Evolutionary conservation across 2,329 filamentous ascomycete genomes (phyloP), one percentile per base, ranked within the genome.

Genomic region (Cordyceps javanica): DNA sequence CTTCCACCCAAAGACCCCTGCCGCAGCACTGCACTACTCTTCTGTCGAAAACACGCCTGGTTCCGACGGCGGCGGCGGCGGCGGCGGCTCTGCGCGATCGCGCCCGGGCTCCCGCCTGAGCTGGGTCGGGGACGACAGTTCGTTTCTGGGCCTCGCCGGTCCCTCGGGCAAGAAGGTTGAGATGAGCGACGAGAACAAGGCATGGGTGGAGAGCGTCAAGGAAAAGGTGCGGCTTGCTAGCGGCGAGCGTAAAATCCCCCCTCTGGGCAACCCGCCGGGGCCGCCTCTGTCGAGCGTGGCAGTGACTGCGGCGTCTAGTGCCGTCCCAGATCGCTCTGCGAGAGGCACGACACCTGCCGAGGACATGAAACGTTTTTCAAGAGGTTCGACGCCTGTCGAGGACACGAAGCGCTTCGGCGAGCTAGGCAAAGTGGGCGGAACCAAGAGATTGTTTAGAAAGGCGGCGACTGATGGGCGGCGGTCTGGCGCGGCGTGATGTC

Each of bases 181-280:
- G 67, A 88, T 85, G 73, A 89, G 85, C 57, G 84, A 86, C 57
- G 86, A 91, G 71, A 90, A 87, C 67, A 79, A 84, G 59, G 85
- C 86, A 39, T 94, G 90, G 90, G 88, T 94, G 10, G 87, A 92
- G 70, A 89, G 85, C 61, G 88, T 94, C 75, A 87, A 91, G 73
- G 87, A 90, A 66, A 88, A 90, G 67, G 90, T 91, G 41, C 82
- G 87, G 59, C 79, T 85, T 48, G 88, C 85, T 60, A 89, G 86
- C 66, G 82, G 82, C 57, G 85, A 85, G 68, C 73, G 72, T 49
- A 72, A 71, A 52, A 61, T 69, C 21, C 55, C 55, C 14, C 55
- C 55, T 65, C 72, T 19, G 67, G 62, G 36, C 52, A 66, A n/a
- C 62, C 63, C 25, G 57, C 63, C 16, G 60, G 46, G 49, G 19